Conservation (phyloP, 1,139 yeast genomes). For the Pichia sp. region DNA sequence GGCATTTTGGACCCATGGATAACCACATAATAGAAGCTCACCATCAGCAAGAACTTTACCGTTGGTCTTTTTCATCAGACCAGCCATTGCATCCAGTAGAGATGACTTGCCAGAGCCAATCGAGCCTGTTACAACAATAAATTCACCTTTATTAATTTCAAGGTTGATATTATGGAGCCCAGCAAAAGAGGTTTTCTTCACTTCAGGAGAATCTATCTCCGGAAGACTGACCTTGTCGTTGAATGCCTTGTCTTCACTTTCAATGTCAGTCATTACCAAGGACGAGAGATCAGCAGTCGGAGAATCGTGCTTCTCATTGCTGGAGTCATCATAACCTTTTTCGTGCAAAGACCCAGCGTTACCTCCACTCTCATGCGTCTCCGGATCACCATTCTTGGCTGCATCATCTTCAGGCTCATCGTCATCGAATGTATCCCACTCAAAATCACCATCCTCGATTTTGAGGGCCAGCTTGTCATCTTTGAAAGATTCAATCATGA, state of each 20-base stretch:
- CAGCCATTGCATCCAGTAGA: conserved; percentile 55
- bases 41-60: conserved; percentile 49
- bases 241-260: conserved; percentile 1
- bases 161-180: conserved; percentile 47
- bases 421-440: conserved; percentile 41
- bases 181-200: conserved; percentile 26
- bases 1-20: conserved; percentile 82
- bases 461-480: conserved; percentile 31
- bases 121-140: conserved; percentile 59
- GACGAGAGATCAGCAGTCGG: neutral
- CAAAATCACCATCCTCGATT: conserved; percentile 38
- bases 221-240: neutral
- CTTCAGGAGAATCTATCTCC: conserved; percentile 1
- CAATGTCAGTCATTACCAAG: neutral
- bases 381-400: conserved; percentile 5
- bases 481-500: conserved; percentile 10
- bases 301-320: conserved; percentile 1
- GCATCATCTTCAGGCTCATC: conserved; percentile 27
- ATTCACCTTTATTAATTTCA: conserved; percentile 48
- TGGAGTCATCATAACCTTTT: neutral
- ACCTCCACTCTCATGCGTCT: neutral
- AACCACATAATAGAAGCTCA: conserved; percentile 40
- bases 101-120: conserved; percentile 71
- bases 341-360: neutral
- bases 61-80: conserved; percentile 47